Conservation (phyloP, 768 basidiomycete genomes). For the Phallus indusiatus region DNA sequence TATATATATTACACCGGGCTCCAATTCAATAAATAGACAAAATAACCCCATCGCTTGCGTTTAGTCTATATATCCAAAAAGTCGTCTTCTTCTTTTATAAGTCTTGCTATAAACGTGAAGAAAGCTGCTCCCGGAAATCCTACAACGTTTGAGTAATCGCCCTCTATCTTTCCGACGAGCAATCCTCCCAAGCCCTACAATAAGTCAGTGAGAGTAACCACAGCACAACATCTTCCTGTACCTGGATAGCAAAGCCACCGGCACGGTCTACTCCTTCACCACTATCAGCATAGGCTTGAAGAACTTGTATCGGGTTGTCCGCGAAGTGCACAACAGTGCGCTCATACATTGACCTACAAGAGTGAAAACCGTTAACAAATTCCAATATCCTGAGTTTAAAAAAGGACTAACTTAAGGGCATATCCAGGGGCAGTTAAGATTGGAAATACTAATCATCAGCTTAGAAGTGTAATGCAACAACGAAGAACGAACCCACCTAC, state of each 20-base stretch:
- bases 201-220: not conserved
- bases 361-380: not conserved
- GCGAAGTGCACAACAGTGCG: constrained; percentile 70
- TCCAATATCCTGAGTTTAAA: not conserved
- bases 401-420: constrained; percentile 43
- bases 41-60: not conserved
- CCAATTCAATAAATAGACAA: not conserved
- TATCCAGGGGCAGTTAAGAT: constrained; percentile 71
- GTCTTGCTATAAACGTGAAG: constrained; percentile 59
- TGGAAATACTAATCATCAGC: constrained; percentile 49
- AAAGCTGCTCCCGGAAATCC: constrained; percentile 89
- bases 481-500: constrained; percentile 44
- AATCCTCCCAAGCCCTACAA: constrained; percentile 69
- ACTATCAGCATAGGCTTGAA: constrained; percentile 75
- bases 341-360: constrained; percentile 66
- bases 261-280: constrained; percentile 84
- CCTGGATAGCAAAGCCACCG: constrained; percentile 93
- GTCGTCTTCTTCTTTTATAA: constrained; percentile 68
- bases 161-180: constrained; percentile 77
- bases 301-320: constrained; percentile 46
- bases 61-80: constrained; percentile 35
- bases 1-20: not conserved
- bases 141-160: constrained; percentile 84
- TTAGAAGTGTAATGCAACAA: not conserved
- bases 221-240: constrained; percentile 23